Evolutionary conservation across 345 rosid genomes (phyloP).

Genomic region (Eucalyptus erythrocorys): DNA sequence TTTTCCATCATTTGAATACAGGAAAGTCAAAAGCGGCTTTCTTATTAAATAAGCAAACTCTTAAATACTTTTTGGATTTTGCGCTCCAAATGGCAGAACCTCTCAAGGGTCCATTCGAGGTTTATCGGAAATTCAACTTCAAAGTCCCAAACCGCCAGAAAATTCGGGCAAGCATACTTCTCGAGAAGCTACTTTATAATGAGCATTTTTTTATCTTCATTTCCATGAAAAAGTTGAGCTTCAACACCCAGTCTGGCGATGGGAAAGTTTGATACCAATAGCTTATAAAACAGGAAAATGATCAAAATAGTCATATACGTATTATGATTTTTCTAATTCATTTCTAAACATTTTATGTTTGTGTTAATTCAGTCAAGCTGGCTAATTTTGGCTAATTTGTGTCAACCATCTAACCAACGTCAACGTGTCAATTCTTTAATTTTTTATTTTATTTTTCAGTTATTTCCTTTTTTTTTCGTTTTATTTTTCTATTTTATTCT

Average conservation of each 20-base stretch:
- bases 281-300: too few relatives aligned
- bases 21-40: too few relatives aligned
- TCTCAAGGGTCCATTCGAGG: too few relatives aligned
- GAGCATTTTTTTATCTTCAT: neutral
- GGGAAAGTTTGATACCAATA: neutral
- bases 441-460: too few relatives aligned
- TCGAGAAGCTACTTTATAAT: neutral
- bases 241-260: neutral
- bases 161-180: neutral
- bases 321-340: too few relatives aligned
- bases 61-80: neutral
- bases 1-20: neutral
- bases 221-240: neutral
- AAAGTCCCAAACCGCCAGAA: neutral
- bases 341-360: accelerated
- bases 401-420: accelerated
- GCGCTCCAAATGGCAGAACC: neutral
- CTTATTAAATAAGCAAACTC: too few relatives aligned
- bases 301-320: too few relatives aligned
- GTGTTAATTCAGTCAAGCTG: accelerated
- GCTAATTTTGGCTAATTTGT: accelerated
- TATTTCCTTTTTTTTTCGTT: too few relatives aligned
- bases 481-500: too few relatives aligned
- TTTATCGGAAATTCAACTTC: neutral
- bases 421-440: too few relatives aligned